Evolutionary conservation across 345 rosid genomes (phyloP).

Genomic region (Geranium rotundifolium): DNA sequence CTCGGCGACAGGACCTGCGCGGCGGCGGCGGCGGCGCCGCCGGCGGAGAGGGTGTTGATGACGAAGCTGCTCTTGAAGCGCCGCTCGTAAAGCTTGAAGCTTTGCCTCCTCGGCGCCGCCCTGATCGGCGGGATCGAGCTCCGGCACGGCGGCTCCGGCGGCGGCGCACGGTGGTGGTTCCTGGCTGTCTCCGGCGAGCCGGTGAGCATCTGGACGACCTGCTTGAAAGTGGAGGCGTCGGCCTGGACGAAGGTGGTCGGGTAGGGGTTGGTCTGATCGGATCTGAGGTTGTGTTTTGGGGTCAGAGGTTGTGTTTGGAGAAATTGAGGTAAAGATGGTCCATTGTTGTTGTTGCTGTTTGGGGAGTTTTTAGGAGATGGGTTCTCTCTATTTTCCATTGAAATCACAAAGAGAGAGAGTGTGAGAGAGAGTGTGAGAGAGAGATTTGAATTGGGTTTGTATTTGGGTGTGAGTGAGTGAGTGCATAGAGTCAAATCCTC

Average conservation of each 20-base stretch:
- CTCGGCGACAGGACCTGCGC: conserved; percentile 86
- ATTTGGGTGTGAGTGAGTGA: too few relatives aligned
- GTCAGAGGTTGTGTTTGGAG: neutral
- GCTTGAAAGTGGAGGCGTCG: conserved; percentile 82
- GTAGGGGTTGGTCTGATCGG: conserved; percentile 73
- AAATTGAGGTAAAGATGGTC: too few relatives aligned
- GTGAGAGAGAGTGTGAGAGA: too few relatives aligned
- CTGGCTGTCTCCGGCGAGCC: conserved; percentile 64
- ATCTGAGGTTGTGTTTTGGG: conserved; percentile 57
- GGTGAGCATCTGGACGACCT: conserved; percentile 95
- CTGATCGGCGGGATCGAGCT: conserved; percentile 82
- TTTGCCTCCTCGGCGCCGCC: conserved; percentile 70
- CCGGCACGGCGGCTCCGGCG: conserved; percentile 26
- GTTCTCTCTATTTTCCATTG: too few relatives aligned
- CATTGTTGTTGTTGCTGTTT: too few relatives aligned
- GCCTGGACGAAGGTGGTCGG: conserved; percentile 99
- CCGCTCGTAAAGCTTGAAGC: conserved; percentile 86
- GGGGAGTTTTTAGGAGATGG: too few relatives aligned
- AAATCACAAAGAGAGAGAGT: too few relatives aligned
- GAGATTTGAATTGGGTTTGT: too few relatives aligned
- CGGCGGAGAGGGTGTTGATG: conserved; percentile 67
- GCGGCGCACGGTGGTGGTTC: conserved; percentile 16
- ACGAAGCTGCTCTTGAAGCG: conserved; percentile 61
- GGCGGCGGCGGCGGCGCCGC: conserved; percentile 58
- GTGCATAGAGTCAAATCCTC: too few relatives aligned